Evolutionary conservation across 805 yeast species (phyloP), one percentile per base, ranked within the genome.

Genomic region (Wickerhamomyces ciferrii): DNA sequence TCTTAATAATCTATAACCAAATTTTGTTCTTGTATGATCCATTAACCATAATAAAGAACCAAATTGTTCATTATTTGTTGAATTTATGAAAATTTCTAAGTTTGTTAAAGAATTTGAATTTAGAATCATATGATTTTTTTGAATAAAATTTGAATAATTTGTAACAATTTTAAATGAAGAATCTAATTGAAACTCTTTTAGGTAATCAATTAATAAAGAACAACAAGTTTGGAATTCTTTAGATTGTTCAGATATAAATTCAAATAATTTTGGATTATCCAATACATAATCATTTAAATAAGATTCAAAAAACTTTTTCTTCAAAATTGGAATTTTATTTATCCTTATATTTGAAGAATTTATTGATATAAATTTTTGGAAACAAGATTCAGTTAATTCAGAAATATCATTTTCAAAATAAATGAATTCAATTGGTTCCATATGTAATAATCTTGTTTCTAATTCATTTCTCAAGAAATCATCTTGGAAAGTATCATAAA

Each of bases 1-100:
- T 25, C 73, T 70, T 14, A 94, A 61, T 48, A 79, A 55, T 45
- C 96, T 65, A 40, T 71, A 75, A 0, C 99, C 99, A 62, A 84
- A 84, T 25, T 75, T 71, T 0, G 98, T 87, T 31, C 79, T 67
- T 0, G 98, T 87, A 53, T 85, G 90, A 60, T 92, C 86, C 49
- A 94, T 54, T 2, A 88, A 68, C 90, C 95, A 87, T 15, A 87
- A 61, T 14, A 92, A 66, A 0, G 96, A 80, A 0, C 97, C 98
- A 29, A 71, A 65, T 9, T 69, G 69, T 5, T 72, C 66, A 13
- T 67, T 61, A 50, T 81, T 81, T 0, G 94, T 80, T 4, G 73
- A 66, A 55, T 87, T 87, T 19, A 69, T 68, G 56, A 87, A 88
- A 1, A 94, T 75, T 57, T 94, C 97, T 19, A 94, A 66, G 39